Conservation (phyloP, 2,329 filamentous ascomycete genomes). For the Xylariaceae sp. region DNA sequence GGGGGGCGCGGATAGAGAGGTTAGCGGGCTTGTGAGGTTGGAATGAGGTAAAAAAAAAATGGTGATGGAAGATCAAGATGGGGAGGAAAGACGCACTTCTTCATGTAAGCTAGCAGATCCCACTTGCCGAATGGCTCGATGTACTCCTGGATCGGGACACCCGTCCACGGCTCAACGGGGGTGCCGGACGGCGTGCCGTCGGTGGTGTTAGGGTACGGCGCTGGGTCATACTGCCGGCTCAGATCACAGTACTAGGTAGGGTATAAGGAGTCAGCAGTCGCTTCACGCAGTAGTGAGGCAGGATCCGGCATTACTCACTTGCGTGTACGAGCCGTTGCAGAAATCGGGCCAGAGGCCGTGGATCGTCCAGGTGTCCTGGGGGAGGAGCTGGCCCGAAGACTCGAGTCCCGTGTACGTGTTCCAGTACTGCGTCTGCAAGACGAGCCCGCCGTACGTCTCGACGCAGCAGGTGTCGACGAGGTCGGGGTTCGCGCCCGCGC, state of each 20-base stretch:
- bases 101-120: constrained; percentile 62
- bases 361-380: constrained; percentile 52
- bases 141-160: constrained; percentile 54
- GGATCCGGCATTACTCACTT: too few species aligned
- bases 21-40: constrained; percentile 18
- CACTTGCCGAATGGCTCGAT: constrained; percentile 52
- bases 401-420: constrained; percentile 59
- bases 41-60: background rate
- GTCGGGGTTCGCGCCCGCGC: constrained; percentile 35
- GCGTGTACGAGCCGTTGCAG: constrained; percentile 33
- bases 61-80: background rate
- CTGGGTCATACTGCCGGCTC: constrained; percentile 59
- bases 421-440: constrained; percentile 63
- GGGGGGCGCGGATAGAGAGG: background rate
- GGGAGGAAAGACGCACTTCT: constrained; percentile 35
- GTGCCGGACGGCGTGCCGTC: constrained; percentile 48
- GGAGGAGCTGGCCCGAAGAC: constrained; percentile 52
- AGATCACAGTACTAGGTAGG: constrained; percentile 67
- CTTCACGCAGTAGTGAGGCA: constrained; percentile 44
- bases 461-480: constrained; percentile 58
- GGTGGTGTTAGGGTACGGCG: constrained; percentile 59
- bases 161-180: constrained; percentile 54
- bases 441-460: constrained; percentile 60
- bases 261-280: constrained; percentile 44
- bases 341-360: constrained; percentile 57